A percentile compares a stretch with the other conserved stretches of the same genome.
phyloP scores from a whole-genome alignment of 2,329 filamentous ascomycete genomes.

The Pseudocercospora cruenta region DNA sequence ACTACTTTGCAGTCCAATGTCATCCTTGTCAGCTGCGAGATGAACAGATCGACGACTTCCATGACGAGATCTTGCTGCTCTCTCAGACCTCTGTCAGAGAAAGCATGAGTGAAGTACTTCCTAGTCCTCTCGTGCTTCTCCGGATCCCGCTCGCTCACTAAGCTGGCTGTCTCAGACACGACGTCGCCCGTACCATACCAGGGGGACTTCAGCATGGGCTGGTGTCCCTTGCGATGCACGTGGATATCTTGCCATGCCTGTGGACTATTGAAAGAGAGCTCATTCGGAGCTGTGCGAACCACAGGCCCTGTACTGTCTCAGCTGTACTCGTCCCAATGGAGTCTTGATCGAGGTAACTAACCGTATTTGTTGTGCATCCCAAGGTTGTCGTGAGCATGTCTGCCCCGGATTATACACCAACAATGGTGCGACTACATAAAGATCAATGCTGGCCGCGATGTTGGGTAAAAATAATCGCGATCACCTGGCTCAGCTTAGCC shows the following conservation, averaged over 20 bases:
- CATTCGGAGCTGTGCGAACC: constrained; percentile 22
- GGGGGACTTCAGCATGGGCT: background rate
- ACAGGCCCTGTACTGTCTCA: background rate
- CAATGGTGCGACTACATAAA: background rate
- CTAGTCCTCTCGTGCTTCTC: background rate
- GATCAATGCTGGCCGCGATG: background rate
- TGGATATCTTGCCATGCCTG: constrained; percentile 7
- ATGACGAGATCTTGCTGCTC: background rate
- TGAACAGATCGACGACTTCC: background rate
- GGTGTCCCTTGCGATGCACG: background rate
- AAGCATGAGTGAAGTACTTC: background rate
- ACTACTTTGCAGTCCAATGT: background rate
- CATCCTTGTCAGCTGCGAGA: background rate
- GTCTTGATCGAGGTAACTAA: background rate
- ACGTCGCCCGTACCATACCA: background rate
- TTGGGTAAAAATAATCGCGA: background rate
- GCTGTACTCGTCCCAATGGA: no score
- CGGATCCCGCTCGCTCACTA: background rate
- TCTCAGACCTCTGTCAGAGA: background rate
- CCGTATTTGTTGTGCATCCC: background rate
- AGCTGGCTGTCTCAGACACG: background rate
- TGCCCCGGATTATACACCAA: background rate
- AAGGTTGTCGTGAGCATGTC: background rate
- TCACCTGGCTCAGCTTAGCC: background rate
- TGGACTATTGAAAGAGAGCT: constrained; percentile 14